A percentile compares a stretch with the other conserved stretches of the same genome.
Conservation (phyloP, 352 stramenopile species). For the Phytopythium boreale region DNA sequence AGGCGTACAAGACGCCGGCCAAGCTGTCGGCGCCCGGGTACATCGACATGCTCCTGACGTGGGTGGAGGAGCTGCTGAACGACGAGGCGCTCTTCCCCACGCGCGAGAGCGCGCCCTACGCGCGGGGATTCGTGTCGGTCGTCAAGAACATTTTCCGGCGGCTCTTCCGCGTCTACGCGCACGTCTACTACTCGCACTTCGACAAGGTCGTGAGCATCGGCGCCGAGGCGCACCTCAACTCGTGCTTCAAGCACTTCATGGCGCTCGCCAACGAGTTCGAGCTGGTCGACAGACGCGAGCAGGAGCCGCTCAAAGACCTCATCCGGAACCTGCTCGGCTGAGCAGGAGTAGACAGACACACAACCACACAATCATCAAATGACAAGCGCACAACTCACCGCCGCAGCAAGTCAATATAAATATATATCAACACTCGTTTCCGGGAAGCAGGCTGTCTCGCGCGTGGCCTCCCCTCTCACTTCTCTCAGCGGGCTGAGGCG, state of each 20-base stretch:
- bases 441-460: not conserved
- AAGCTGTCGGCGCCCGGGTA: conserved; percentile 86
- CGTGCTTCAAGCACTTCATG: conserved; percentile 99
- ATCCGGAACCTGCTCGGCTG: conserved; percentile 89
- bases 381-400: too few relatives aligned
- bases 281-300: conserved; percentile 91
- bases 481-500: not conserved
- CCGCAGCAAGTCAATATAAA: not conserved
- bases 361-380: not conserved
- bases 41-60: conserved; percentile 91
- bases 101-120: conserved; percentile 64
- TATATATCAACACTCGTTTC: conserved; percentile 1
- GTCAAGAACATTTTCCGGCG: conserved; percentile 94
- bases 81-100: conserved; percentile 78
- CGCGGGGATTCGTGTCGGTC: conserved; percentile 74
- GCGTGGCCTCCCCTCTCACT: too few relatives aligned
- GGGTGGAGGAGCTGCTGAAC: conserved; percentile 88
- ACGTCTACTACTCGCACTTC: conserved; percentile 97
- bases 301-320: conserved; percentile 93
- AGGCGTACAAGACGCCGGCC: conserved; percentile 65
- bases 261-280: conserved; percentile 95
- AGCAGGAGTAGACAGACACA: not conserved
- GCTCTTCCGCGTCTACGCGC: conserved; percentile 96
- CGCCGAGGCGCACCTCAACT: conserved; percentile 96
- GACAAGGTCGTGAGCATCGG: conserved; percentile 92